A percentile compares a stretch with the other conserved stretches of the same genome.
These are phyloP conservation scores for Hygrocybe punicea DNA, from an alignment of 768 basidiomycete species.

Conservation along the genomic window DNA sequence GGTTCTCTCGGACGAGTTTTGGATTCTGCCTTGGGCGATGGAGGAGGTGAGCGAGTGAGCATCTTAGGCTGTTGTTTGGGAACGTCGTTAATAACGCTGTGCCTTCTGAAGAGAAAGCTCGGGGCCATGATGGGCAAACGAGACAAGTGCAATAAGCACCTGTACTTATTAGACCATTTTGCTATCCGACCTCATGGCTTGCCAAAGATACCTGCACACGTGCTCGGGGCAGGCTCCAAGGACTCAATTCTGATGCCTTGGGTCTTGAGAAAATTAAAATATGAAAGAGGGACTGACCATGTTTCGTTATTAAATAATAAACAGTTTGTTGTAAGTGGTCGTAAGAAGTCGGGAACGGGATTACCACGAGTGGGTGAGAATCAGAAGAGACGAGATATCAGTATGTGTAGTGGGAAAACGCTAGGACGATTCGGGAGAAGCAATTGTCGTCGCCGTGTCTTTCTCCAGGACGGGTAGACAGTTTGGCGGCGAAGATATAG, in stretches of 20 bases:
- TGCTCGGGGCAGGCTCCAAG: slow-evolving; percentile 1
- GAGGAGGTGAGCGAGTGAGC: slow-evolving; percentile 46
- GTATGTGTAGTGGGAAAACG: neutral
- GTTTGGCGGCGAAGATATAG: too few species aligned
- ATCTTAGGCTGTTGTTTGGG: slow-evolving; percentile 39
- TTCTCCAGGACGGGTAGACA: too few species aligned
- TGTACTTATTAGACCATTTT: neutral
- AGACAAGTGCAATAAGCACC: neutral
- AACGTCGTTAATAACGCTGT: slow-evolving; percentile 39
- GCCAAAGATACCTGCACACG: slow-evolving; percentile 17
- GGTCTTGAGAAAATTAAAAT: neutral
- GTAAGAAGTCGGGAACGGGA: neutral
- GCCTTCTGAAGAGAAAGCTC: slow-evolving; percentile 44
- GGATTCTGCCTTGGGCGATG: slow-evolving; percentile 46
- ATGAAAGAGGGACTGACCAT: slow-evolving; percentile 3
- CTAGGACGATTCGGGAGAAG: neutral
- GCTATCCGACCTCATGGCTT: slow-evolving; percentile 21
- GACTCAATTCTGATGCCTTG: neutral
- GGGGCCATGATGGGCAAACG: slow-evolving; percentile 43
- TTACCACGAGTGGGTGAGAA: too few species aligned
- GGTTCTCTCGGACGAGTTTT: slow-evolving; percentile 50
- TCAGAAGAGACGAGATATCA: too few species aligned
- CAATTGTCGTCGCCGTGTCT: too few species aligned
- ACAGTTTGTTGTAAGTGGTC: neutral
- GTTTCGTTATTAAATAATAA: neutral